These are phyloP conservation scores for Candida easanensis DNA, from an alignment of 805 yeast genomes.

Conservation along the genomic window DNA sequence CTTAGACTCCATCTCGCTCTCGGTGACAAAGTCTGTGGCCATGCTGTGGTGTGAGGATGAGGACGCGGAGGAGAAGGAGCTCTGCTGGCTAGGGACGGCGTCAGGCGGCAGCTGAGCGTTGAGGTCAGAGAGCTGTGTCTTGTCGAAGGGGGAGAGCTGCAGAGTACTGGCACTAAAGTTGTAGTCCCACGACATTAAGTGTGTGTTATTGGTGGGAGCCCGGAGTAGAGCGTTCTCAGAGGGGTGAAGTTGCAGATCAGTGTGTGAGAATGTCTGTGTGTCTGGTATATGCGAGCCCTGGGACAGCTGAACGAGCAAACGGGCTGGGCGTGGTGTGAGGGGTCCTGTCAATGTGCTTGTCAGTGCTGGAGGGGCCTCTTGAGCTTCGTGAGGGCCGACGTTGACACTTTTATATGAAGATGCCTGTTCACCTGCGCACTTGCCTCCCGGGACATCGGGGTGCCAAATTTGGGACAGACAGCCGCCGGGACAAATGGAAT, in stretches of 20 bases:
- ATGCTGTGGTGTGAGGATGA: conserved; percentile 2
- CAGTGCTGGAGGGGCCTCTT: neutral
- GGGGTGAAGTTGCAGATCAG: neutral
- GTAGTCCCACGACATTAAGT: conserved; percentile 23
- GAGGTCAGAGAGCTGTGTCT: conserved; percentile 1
- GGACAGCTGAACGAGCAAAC: neutral
- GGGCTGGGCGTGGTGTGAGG: neutral
- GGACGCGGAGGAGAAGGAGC: conserved; percentile 12
- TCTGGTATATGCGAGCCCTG: no score
- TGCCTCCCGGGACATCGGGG: conserved; percentile 1
- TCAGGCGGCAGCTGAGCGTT: conserved; percentile 4
- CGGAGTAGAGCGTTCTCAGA: no score
- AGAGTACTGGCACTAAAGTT: conserved; percentile 1
- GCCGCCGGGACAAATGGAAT: neutral
- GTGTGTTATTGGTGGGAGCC: neutral
- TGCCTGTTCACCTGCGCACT: neutral
- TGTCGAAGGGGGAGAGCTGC: neutral
- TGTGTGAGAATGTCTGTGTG: neutral
- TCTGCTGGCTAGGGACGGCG: neutral
- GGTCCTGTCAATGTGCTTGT: no score
- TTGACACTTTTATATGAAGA: conserved; percentile 3
- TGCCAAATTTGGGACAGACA: neutral
- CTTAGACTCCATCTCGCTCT: conserved; percentile 25
- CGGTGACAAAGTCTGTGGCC: conserved; percentile 18
- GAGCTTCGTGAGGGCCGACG: neutral